Percentiles rank a stretch among this genome's conserved stretches.
Conservation (phyloP, 495 filamentous ascomycete genomes). For the Trichoderma erinaceum region DNA sequence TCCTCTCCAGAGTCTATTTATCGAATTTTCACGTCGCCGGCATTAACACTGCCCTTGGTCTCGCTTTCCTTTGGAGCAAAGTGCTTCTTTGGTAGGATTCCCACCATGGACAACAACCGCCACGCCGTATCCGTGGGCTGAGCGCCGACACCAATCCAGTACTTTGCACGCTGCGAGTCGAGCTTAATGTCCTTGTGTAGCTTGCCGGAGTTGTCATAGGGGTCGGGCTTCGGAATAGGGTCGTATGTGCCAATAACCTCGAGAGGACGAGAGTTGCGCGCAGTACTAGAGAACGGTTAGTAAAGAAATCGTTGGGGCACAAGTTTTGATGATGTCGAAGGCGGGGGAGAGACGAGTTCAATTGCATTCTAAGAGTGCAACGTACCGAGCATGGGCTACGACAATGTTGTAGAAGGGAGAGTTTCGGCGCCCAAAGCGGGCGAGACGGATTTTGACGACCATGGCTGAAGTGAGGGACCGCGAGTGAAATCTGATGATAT, state of each 20-base stretch:
- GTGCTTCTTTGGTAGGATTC: constrained; percentile 24
- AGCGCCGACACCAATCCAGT: constrained; percentile 95
- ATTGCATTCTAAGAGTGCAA: constrained; percentile 19
- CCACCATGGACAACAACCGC: constrained; percentile 80
- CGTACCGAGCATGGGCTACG: constrained; percentile 87
- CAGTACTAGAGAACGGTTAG: constrained; percentile 45
- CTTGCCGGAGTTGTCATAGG: constrained; percentile 59
- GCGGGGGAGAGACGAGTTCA: constrained; percentile 15
- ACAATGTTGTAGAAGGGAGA: constrained; percentile 94
- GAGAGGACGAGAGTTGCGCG: constrained; percentile 76
- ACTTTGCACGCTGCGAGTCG: constrained; percentile 72
- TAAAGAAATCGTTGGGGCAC: neutral
- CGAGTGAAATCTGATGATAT: constrained; percentile 8
- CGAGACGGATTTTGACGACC: constrained; percentile 88
- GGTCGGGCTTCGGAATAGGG: constrained; percentile 69
- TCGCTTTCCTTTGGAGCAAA: constrained; percentile 7
- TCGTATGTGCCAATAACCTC: constrained; percentile 96
- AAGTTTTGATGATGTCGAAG: neutral
- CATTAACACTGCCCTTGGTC: neutral
- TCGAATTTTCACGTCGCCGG: constrained; percentile 13
- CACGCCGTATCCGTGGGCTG: constrained; percentile 86
- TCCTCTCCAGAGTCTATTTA: neutral
- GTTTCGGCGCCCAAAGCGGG: constrained; percentile 86
- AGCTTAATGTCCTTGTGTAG: constrained; percentile 85
- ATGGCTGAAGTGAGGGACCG: constrained; percentile 39